Evolutionary conservation across 192 early-diverging fungal species (phyloP), one percentile per base, ranked within the genome.

Genomic region (Powellomyces hirtus): DNA sequence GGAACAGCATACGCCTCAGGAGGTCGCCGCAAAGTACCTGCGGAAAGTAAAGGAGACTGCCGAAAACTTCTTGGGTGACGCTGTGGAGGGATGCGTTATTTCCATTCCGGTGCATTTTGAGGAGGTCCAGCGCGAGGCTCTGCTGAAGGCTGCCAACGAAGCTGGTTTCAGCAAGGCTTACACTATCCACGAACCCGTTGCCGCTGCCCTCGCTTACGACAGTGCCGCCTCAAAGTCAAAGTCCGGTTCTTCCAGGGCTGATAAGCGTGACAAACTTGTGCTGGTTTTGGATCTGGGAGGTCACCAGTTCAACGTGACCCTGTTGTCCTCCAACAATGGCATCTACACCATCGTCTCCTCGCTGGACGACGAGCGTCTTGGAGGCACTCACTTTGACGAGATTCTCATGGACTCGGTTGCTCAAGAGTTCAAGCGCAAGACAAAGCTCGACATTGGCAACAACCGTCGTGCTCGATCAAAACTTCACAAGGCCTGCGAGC

Each of bases 201-300:
- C 95, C 30, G 94, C 94, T 59, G 92, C 89, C 38, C 77, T 98
- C 55, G 88, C 92, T 45, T 98, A 93, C 68, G 86, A 90, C 56
- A 72, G 88, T 63, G 56, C 53, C 30, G 36, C 58, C 20, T 6
- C 46, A 5, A 27, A 27, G 13, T 16, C 84, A 29, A 74, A 83
- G 70, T 66, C 75, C 16, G 59, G 59, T n/a, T 38, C 45, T 20
- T 65, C 81, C 38, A 64, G 68, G 59, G 79, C 75, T 65, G 49
- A 18, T 4, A 81, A 81, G 74, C 13, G 24, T 42, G 95, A 98
- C 71, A 86, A 86, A 61, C 82, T 87, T 29, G 84, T 89, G n/a
- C 66, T 96, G 64, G 90, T 96, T 18, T 83, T 93, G 56, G 95
- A 98, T 75, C 81, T 95, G 59, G 96, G 96, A 45, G 93, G 86